Conservation (phyloP, 1,284 basidiomycete genomes). For the Laetiporus sulphureus region DNA sequence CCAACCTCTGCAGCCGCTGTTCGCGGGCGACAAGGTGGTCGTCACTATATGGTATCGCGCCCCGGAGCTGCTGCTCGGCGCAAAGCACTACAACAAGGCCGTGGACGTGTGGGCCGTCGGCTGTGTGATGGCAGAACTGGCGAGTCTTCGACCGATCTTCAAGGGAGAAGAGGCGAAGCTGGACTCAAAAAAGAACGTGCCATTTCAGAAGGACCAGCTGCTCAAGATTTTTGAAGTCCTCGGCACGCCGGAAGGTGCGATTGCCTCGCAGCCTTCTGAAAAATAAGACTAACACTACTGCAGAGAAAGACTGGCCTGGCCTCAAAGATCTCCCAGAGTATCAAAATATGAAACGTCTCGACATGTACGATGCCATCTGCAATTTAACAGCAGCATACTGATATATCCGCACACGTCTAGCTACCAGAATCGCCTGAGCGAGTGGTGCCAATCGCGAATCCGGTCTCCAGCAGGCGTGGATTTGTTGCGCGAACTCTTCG, state of each 20-base stretch:
- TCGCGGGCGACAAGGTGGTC: constrained; percentile 94
- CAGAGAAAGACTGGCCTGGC: constrained; percentile 84
- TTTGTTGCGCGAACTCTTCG: constrained; percentile 78
- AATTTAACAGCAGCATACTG: constrained; percentile 5
- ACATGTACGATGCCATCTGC: constrained; percentile 45
- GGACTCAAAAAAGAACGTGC: constrained; percentile 88
- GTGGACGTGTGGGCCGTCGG: constrained; percentile 96
- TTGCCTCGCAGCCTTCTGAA: background rate
- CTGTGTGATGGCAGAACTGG: constrained; percentile 94
- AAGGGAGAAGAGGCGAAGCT: constrained; percentile 99
- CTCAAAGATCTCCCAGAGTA: constrained; percentile 89
- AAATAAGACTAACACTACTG: background rate
- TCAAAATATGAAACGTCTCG: constrained; percentile 74
- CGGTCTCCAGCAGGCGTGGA: constrained; percentile 67
- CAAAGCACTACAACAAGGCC: constrained; percentile 94
- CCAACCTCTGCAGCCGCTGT: constrained; percentile 80
- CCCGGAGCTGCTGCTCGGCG: constrained; percentile 90
- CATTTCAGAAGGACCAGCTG: constrained; percentile 93
- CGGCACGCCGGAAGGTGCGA: constrained; percentile 79
- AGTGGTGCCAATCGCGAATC: constrained; percentile 75
- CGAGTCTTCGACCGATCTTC: constrained; percentile 93
- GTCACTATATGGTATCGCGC: constrained; percentile 99
- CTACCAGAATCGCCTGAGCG: constrained; percentile 58
- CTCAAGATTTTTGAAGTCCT: constrained; percentile 93
- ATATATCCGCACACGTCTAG: constrained; percentile 28